These are phyloP conservation scores for Aureobasidium mangrovei DNA, from an alignment of 2,329 filamentous ascomycete genomes.

Conservation along the genomic window DNA sequence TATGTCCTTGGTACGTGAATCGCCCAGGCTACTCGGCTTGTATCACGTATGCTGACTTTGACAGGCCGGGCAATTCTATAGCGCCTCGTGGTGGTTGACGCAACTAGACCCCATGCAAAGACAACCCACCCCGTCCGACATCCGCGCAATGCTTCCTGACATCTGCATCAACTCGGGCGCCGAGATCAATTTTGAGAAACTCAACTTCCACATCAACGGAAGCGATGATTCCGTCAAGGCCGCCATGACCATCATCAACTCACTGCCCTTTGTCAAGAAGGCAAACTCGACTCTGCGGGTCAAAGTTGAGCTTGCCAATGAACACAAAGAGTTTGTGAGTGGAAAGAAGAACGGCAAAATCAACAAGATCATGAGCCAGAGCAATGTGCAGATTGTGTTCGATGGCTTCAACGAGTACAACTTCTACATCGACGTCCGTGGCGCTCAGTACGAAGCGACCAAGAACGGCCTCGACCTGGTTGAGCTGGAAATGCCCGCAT, in stretches of 20 bases:
- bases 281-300: conserved; percentile 89
- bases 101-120: conserved; percentile 59
- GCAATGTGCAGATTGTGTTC: conserved; percentile 98
- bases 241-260: conserved; percentile 87
- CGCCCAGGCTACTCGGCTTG: conserved; percentile 17
- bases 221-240: conserved; percentile 95
- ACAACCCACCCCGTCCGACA: conserved; percentile 56
- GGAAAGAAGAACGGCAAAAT: conserved; percentile 99
- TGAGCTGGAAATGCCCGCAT: conserved; percentile 98
- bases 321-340: conserved; percentile 98
- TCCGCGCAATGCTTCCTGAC: conserved; percentile 84
- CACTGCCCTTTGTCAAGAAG: conserved; percentile 79
- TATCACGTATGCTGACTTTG: conserved; percentile 17
- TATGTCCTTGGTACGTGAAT: conserved; percentile 68
- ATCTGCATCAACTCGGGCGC: conserved; percentile 95
- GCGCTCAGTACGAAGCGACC: conserved; percentile 83
- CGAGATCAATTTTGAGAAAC: conserved; percentile 88
- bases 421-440: conserved; percentile 98
- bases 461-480: conserved; percentile 88
- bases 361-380: conserved; percentile 99
- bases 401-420: conserved; percentile 99
- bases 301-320: conserved; percentile 97
- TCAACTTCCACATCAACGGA: conserved; percentile 87
- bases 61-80: conserved; percentile 93
- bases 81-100: conserved; percentile 90